Conservation (phyloP, 2,329 filamentous ascomycete genomes). For the Colletotrichum cordylinicola region DNA sequence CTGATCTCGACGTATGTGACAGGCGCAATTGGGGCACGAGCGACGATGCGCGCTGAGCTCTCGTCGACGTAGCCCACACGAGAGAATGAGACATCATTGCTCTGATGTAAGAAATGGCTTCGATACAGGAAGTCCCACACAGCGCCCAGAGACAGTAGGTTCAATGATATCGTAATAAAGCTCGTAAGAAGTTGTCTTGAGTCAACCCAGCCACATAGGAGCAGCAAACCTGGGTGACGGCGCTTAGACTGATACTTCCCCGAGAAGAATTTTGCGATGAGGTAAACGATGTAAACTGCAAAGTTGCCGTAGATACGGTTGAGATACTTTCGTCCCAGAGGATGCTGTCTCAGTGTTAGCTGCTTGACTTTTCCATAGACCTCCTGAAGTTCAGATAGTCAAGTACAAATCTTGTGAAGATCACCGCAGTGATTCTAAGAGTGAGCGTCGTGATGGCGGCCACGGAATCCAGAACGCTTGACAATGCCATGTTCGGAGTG, state of each 20-base stretch:
- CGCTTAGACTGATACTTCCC: background rate
- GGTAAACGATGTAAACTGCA: background rate
- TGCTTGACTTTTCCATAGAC: background rate
- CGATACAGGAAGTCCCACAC: slow-evolving; percentile 61
- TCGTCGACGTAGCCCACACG: slow-evolving; percentile 70
- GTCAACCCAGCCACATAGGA: background rate
- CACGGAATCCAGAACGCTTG: background rate
- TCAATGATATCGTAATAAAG: background rate
- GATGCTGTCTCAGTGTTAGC: background rate
- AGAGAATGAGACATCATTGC: slow-evolving; percentile 63
- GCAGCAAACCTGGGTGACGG: background rate
- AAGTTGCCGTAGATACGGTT: background rate
- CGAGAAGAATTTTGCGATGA: background rate
- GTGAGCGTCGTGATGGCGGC: background rate
- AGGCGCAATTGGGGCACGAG: slow-evolving; percentile 60
- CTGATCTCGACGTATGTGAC: slow-evolving; percentile 35
- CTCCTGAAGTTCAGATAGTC: background rate
- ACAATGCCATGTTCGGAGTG: background rate
- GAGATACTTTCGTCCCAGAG: slow-evolving; percentile 4
- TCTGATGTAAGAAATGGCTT: slow-evolving; percentile 59
- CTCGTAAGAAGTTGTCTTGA: background rate
- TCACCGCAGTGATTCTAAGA: background rate
- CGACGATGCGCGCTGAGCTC: slow-evolving; percentile 62
- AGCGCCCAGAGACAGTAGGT: background rate
- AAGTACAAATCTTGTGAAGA: slow-evolving; percentile 9